Evolutionary conservation across 2,329 filamentous ascomycete genomes (phyloP).

Genomic region (Spiromastix sp.): DNA sequence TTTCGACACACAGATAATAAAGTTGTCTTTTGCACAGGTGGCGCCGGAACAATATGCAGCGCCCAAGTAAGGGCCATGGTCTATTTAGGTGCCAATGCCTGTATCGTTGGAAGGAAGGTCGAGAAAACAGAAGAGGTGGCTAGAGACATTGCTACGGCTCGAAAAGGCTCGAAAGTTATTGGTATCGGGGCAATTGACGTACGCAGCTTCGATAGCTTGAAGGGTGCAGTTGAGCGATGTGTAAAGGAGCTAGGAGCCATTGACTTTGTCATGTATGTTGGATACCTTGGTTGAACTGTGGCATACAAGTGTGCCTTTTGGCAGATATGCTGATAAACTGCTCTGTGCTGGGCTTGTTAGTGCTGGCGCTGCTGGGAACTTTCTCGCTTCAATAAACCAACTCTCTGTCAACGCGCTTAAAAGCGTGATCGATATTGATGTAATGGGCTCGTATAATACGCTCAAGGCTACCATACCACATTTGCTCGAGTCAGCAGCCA

Average conservation of each 20-base stretch:
- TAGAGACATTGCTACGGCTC: constrained; percentile 67
- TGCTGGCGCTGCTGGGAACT: constrained; percentile 92
- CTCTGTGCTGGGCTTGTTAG: too few species aligned
- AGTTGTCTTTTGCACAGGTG: constrained; percentile 90
- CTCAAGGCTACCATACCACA: constrained; percentile 83
- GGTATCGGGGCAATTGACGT: constrained; percentile 71
- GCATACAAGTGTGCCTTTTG: constrained; percentile 4
- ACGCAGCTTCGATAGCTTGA: constrained; percentile 57
- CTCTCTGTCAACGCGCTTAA: constrained; percentile 87
- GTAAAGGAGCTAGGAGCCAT: constrained; percentile 75
- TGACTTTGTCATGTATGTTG: constrained; percentile 82
- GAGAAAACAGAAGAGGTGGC: constrained; percentile 79
- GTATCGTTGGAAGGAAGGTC: constrained; percentile 81
- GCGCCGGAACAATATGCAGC: constrained; percentile 86
- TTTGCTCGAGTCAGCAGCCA: constrained; percentile 61
- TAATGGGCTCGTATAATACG: constrained; percentile 87
- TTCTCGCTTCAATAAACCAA: constrained; percentile 72
- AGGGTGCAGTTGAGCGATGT: constrained; percentile 67
- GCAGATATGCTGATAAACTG: background rate
- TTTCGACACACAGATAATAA: constrained; percentile 53
- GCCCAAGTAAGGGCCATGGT: constrained; percentile 89
- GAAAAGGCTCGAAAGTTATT: constrained; percentile 71
- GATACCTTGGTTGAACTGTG: too few species aligned
- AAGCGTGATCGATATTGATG: constrained; percentile 90
- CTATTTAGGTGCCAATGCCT: constrained; percentile 82